Conservation (phyloP, 495 filamentous ascomycete genomes). For the Penicillium samsonianum region DNA sequence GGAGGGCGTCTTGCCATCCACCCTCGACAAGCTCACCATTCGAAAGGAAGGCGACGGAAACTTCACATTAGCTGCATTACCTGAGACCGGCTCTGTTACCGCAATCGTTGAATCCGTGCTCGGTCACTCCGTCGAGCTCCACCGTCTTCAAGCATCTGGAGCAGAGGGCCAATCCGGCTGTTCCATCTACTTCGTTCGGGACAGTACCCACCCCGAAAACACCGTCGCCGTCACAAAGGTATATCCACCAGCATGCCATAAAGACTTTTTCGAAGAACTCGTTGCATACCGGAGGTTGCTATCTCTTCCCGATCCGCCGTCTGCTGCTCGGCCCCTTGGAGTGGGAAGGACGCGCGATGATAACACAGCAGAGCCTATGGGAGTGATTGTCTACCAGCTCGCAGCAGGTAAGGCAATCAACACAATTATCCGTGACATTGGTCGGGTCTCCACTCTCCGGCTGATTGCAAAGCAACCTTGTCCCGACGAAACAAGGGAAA, state of each 20-base stretch:
- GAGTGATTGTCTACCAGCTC: conserved; percentile 5
- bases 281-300: background rate
- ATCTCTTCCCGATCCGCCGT: conserved; percentile 5
- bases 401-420: conserved; percentile 1
- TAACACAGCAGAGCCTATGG: background rate
- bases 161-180: conserved; percentile 6
- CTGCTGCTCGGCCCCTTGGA: conserved; percentile 1
- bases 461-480: background rate
- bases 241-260: conserved; percentile 1
- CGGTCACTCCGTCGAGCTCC: background rate
- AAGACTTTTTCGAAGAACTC: conserved; percentile 4
- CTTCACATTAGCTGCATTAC: conserved; percentile 1
- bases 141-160: conserved; percentile 5
- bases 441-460: background rate
- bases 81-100: background rate
- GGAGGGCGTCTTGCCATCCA: background rate
- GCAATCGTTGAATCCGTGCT: conserved; percentile 5
- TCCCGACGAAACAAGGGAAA: background rate
- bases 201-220: background rate
- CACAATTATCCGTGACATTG: conserved; percentile 3
- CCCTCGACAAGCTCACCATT: conserved; percentile 2
- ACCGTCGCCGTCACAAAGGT: background rate
- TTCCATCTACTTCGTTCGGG: background rate
- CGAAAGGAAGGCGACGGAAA: background rate
- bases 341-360: conserved; percentile 3